Percentiles rank a stretch among this genome's conserved stretches.
Evolutionary conservation across 2,329 filamentous ascomycete genomes (phyloP).

Genomic region (Colletotrichum gloeosporioides): DNA sequence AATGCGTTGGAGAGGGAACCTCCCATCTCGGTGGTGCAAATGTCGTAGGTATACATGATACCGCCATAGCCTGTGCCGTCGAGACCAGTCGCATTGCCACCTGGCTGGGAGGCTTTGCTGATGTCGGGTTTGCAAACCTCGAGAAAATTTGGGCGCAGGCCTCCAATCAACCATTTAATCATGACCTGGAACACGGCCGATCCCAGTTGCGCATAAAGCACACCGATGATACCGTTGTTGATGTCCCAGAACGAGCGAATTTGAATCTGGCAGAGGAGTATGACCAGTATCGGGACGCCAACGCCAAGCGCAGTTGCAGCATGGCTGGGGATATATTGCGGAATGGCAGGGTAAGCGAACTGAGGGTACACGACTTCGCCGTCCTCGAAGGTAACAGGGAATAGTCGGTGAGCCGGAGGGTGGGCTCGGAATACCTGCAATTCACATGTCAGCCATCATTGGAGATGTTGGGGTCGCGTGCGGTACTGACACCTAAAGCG

Average conservation of each 20-base stretch:
- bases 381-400: slow-evolving; percentile 69
- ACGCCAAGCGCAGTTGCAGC: slow-evolving; percentile 70
- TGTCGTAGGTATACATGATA: slow-evolving; percentile 72
- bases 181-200: slow-evolving; percentile 79
- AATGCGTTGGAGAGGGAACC: slow-evolving; percentile 71
- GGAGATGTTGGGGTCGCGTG: slow-evolving; percentile 26
- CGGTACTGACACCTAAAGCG: slow-evolving; percentile 65
- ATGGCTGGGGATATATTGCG: slow-evolving; percentile 76
- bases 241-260: slow-evolving; percentile 72
- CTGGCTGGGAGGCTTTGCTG: slow-evolving; percentile 43
- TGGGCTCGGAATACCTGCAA: slow-evolving; percentile 64
- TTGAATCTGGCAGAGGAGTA: slow-evolving; percentile 70
- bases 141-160: slow-evolving; percentile 73
- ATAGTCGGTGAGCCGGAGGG: slow-evolving; percentile 71
- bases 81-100: slow-evolving; percentile 45
- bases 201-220: slow-evolving; percentile 72
- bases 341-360: slow-evolving; percentile 73
- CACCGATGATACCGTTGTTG: slow-evolving; percentile 73
- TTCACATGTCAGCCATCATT: background rate
- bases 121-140: slow-evolving; percentile 71
- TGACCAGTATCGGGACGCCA: slow-evolving; percentile 68
- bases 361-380: slow-evolving; percentile 73
- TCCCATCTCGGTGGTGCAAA: slow-evolving; percentile 73
- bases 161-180: slow-evolving; percentile 77
- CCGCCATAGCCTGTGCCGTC: slow-evolving; percentile 57